Evolutionary conservation across 2,329 filamentous ascomycete genomes (phyloP).

Genomic region (Metarhizium rileyi): DNA sequence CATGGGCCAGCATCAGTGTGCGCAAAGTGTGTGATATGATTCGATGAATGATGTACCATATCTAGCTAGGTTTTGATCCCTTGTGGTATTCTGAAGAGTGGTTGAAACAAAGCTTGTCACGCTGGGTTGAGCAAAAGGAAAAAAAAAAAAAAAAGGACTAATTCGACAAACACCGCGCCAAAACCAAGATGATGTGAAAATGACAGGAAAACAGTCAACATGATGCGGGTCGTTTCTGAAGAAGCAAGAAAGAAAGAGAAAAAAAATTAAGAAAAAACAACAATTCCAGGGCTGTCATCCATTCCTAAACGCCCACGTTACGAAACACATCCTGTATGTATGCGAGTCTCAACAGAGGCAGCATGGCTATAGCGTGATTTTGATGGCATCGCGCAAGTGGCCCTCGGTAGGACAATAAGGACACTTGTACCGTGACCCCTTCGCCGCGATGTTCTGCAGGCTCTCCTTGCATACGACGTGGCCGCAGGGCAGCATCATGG

Average conservation of each 20-base stretch:
- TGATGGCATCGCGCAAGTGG: constrained; percentile 62
- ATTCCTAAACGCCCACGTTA: neutral
- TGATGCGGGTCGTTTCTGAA: neutral
- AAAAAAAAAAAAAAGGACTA: neutral
- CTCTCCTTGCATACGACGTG: constrained; percentile 87
- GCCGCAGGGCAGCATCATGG: constrained; percentile 93
- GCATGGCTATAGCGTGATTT: constrained; percentile 50
- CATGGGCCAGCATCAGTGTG: neutral
- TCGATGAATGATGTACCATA: neutral
- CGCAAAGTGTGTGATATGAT: neutral
- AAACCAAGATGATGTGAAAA: neutral
- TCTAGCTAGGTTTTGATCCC: neutral
- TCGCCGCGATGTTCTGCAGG: constrained; percentile 66
- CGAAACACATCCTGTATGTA: neutral
- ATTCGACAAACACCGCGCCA: neutral
- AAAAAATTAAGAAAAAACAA: no score
- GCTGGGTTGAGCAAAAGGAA: neutral
- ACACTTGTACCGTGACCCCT: constrained; percentile 80
- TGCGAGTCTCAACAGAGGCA: no score
- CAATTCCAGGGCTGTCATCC: neutral
- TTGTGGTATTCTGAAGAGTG: neutral
- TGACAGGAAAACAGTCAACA: neutral
- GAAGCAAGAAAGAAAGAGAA: neutral
- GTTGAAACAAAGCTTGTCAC: neutral
- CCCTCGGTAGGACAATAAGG: constrained; percentile 91